phyloP scores from a whole-genome alignment of 1,284 basidiomycete species.

The Sporisorium exsertum region DNA sequence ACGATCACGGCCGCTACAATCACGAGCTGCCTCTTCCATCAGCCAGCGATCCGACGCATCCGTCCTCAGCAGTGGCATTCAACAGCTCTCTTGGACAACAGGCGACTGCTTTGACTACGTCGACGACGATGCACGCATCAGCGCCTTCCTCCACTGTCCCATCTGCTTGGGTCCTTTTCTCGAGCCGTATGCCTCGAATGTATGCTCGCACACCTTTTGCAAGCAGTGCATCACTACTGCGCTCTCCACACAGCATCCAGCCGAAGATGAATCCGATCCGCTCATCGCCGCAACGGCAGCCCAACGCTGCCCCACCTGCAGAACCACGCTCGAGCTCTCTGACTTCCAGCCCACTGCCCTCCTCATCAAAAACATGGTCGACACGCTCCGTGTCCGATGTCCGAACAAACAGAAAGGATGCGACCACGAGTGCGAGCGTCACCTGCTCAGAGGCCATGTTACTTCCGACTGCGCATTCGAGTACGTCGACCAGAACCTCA shows the following conservation, averaged over 20 bases:
- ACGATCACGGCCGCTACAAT: constrained; percentile 18
- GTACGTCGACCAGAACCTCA: constrained; percentile 40
- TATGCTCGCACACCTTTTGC: constrained; percentile 59
- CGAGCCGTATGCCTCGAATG: constrained; percentile 39
- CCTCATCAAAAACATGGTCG: constrained; percentile 61
- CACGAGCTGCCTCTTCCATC: constrained; percentile 34
- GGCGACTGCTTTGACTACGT: constrained; percentile 48
- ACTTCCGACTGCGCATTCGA: constrained; percentile 49
- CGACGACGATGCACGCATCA: constrained; percentile 36
- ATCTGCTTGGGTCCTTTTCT: constrained; percentile 55
- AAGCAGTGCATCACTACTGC: constrained; percentile 50
- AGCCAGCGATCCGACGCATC: constrained; percentile 47
- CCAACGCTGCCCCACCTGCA: constrained; percentile 48
- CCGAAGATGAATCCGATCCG: constrained; percentile 5
- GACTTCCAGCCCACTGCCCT: constrained; percentile 47
- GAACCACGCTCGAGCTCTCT: constrained; percentile 28
- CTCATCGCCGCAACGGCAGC: not conserved
- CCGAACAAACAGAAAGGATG: constrained; percentile 53
- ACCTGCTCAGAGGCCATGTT: constrained; percentile 41
- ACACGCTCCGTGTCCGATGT: constrained; percentile 53
- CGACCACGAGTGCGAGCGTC: constrained; percentile 44
- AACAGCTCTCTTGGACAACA: constrained; percentile 36
- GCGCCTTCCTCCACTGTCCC: constrained; percentile 43
- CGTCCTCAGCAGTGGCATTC: constrained; percentile 36
- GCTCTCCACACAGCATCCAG: constrained; percentile 8